Evolutionary conservation across 345 rosid species (phyloP), one percentile per base, ranked within the genome.

Genomic region (Streptanthus diversifolius): DNA sequence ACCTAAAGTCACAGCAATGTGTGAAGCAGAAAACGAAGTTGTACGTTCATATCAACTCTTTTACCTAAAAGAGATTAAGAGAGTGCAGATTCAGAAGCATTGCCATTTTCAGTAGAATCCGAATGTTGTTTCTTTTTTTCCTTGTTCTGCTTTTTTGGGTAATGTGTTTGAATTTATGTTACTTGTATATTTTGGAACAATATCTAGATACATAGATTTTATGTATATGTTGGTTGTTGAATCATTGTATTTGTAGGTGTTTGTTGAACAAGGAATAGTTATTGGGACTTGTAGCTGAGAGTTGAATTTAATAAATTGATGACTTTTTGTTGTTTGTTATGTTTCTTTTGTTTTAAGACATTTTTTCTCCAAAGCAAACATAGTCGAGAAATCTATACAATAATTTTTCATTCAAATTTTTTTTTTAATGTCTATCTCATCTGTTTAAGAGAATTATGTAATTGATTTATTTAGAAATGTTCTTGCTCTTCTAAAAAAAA

Each of bases 21-120:
- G 77, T 87, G 82, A 87, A 89, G 75, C 88, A 82, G 69, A 84
- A 11, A 12, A 85, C 79, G 88, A 89, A 79, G 88, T 55, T 29
- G 71, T 85, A 82, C 90, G 83, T 65, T 87, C 80, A 51, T 93
- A 22, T 35, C 55, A 66, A 48, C 5, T n/a, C 9, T 11, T 56
- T 58, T 18, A 27, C 60, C 60, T 53, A 76, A 36, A 76, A 45
- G 75, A 76, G 79, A 75, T 63, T 54, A 48, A 70, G 54, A 55
- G 3, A 27, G 53, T 63, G 51, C 37, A 70, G 75, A 76, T 64
- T 63, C 76, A 70, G 52, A 4, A 47, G 37, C 29, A 37, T 70
- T 80, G 80, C 75, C 72, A 65, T 75, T 75, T 76, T 66, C 72
- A 75, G 83, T 74, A 82, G 82, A 68, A 69, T 71, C 77, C 75